Conservation (phyloP, 768 basidiomycete genomes). For the Hydnomerulius pinastri region DNA sequence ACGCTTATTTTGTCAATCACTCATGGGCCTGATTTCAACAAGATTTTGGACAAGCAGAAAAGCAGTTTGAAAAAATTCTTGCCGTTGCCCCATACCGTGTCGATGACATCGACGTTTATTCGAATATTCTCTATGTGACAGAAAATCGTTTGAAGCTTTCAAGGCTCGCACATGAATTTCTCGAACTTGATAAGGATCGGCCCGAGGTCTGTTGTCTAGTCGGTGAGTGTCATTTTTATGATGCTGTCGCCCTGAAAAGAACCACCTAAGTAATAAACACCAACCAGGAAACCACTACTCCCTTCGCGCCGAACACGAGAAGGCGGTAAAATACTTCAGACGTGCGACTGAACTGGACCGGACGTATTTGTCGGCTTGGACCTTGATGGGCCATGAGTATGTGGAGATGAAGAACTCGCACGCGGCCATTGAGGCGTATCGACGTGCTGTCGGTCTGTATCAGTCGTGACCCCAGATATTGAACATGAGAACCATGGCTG, state of each 20-base stretch:
- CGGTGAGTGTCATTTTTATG: slow-evolving; percentile 51
- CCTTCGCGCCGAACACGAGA: slow-evolving; percentile 89
- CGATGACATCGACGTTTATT: slow-evolving; percentile 94
- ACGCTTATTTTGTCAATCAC: background rate
- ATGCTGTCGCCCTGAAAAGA: background rate
- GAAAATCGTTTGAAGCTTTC: slow-evolving; percentile 88
- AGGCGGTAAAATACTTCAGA: slow-evolving; percentile 93
- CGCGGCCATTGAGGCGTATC: slow-evolving; percentile 97
- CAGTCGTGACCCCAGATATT: background rate
- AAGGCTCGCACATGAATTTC: slow-evolving; percentile 88
- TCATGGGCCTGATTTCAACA: slow-evolving; percentile 7
- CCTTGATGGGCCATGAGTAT: slow-evolving; percentile 98
- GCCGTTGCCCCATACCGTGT: slow-evolving; percentile 82
- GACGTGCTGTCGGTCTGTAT: slow-evolving; percentile 88
- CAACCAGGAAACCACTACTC: slow-evolving; percentile 94
- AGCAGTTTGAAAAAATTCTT: slow-evolving; percentile 83
- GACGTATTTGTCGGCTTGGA: slow-evolving; percentile 97
- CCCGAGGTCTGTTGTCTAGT: slow-evolving; percentile 97
- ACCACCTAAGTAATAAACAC: background rate
- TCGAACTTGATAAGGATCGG: slow-evolving; percentile 85
- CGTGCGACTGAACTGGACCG: slow-evolving; percentile 94
- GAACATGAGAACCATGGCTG: background rate
- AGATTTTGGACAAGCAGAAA: slow-evolving; percentile 90
- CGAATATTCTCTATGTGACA: slow-evolving; percentile 95
- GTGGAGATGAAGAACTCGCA: slow-evolving; percentile 99